Evolutionary conservation across 805 yeast genomes (phyloP), one percentile per base, ranked within the genome.

Genomic region (Torulaspora delbrueckii): DNA sequence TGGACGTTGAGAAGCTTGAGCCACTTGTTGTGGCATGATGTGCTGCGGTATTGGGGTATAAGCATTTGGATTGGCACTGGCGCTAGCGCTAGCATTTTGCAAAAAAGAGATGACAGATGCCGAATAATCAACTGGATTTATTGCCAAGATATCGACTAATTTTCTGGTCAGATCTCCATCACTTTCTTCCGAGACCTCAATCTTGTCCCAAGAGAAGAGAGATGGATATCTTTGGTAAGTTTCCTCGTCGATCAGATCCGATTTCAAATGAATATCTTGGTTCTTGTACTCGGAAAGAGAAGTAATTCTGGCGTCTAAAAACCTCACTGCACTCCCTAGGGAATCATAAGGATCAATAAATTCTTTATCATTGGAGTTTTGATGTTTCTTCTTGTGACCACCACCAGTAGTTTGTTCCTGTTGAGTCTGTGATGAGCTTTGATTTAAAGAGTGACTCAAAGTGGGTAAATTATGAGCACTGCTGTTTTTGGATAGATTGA

Each of bases 261-360:
- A 65, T 41, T 69, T 67, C 50, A 79, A 65, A 41, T 69, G 65
- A 46, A 71, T 71, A 5, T 50, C 41, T 59, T 65, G 35, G 62
- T 63, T 40, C 60, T 69, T 22, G 68, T 65, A 54, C 66, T 64
- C 16, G 53, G 65, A 58, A 58, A 80, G 66, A 23, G 66, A 60
- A 22, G 70, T 68, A 24, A 77, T 60, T 19, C 77, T 70, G 31
- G 74, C 73, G 39, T 76, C 80, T 48, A 78, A 65, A 48, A 77
- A 76, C 42, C 67, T 64, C 4, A 69, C 63, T 4, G 81, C 77
- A 28, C 72, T 62, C 27, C 67, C 65, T 43, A 74, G 71, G 28
- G 76, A 70, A 50, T 76, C 81, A 40, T 62, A 64, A 23, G 65
- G 66, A 60, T 76, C 81, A 8, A 73, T 68, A 48, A 69, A 61